A percentile compares a stretch with the other conserved stretches of the same genome.
Conservation (phyloP, 306 rosid genomes). For the Prunus mume region DNA sequence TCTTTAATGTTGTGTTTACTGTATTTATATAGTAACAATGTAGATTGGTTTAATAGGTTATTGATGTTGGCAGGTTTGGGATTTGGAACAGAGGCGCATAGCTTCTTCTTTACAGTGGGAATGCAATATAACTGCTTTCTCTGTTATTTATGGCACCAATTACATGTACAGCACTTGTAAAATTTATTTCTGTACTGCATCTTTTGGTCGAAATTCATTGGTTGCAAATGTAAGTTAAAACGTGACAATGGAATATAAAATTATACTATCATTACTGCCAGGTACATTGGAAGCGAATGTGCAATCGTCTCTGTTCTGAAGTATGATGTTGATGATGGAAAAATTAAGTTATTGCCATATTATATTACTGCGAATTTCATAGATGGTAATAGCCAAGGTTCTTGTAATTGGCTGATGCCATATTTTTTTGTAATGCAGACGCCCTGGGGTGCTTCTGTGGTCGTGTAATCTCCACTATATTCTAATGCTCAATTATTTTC, state of each 20-base stretch:
- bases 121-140: constrained; percentile 84
- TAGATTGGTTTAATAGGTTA: constrained; percentile 36
- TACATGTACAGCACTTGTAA: constrained; percentile 63
- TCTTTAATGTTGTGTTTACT: background rate
- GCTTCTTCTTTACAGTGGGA: constrained; percentile 80
- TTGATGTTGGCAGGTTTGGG: constrained; percentile 83
- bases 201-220: constrained; percentile 21
- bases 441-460: too few species aligned
- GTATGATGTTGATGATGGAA: constrained; percentile 55
- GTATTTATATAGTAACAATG: constrained; percentile 9
- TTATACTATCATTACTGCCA: constrained; percentile 36
- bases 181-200: constrained; percentile 21
- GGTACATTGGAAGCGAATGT: constrained; percentile 79
- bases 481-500: too few species aligned
- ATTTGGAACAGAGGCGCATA: constrained; percentile 66
- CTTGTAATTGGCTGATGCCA: constrained; percentile 21
- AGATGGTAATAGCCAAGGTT: constrained; percentile 47
- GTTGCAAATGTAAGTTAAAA: constrained; percentile 5
- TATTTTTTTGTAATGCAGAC: background rate
- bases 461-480: too few species aligned
- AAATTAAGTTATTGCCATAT: background rate
- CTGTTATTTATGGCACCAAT: constrained; percentile 72
- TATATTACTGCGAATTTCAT: constrained; percentile 67
- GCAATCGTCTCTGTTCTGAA: constrained; percentile 69
- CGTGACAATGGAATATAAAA: constrained; percentile 16